Percentiles rank a stretch among this genome's conserved stretches.
Conservation (phyloP, 2,329 filamentous ascomycete species). For the Xylaria digitata region DNA sequence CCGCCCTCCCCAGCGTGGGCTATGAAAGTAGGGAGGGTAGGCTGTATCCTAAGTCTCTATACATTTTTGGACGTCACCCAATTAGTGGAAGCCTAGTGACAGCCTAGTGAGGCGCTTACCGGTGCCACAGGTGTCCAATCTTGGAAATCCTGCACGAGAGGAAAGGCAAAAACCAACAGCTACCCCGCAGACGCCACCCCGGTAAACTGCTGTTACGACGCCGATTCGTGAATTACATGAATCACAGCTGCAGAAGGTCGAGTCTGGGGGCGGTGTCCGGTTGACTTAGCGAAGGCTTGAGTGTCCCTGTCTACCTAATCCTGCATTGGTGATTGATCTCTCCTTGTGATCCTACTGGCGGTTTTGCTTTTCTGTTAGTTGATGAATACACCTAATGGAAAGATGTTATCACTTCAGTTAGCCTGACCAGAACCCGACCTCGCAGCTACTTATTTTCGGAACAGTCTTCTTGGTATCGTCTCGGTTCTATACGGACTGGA, state of each 20-base stretch:
- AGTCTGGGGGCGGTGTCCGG: conserved; percentile 30
- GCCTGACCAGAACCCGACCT: conserved; percentile 22
- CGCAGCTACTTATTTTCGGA: conserved; percentile 16
- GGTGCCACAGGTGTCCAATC: conserved; percentile 27
- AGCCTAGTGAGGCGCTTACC: conserved; percentile 34
- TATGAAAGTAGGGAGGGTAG: conserved; percentile 23
- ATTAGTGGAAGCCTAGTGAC: conserved; percentile 15
- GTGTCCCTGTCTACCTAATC: conserved; percentile 28
- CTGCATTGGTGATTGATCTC: conserved; percentile 32
- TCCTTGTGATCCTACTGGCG: conserved; percentile 39
- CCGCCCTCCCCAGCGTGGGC: conserved; percentile 21
- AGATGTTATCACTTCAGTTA: conserved; percentile 29
- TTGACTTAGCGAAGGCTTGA: conserved; percentile 36
- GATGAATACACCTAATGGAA: conserved; percentile 38
- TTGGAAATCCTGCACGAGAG: conserved; percentile 29
- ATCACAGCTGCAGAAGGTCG: conserved; percentile 35
- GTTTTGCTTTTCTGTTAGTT: conserved; percentile 35
- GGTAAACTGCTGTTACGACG: conserved; percentile 24
- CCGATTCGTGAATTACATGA: conserved; percentile 32
- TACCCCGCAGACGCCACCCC: conserved; percentile 37
- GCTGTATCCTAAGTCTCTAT: not conserved
- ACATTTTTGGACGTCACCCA: conserved; percentile 18
- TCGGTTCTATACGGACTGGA: not conserved
- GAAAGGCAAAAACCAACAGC: conserved; percentile 20
- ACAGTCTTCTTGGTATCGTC: not conserved